Evolutionary conservation across 352 stramenopile species (phyloP).

Genomic region (Globisporangium nunn): DNA sequence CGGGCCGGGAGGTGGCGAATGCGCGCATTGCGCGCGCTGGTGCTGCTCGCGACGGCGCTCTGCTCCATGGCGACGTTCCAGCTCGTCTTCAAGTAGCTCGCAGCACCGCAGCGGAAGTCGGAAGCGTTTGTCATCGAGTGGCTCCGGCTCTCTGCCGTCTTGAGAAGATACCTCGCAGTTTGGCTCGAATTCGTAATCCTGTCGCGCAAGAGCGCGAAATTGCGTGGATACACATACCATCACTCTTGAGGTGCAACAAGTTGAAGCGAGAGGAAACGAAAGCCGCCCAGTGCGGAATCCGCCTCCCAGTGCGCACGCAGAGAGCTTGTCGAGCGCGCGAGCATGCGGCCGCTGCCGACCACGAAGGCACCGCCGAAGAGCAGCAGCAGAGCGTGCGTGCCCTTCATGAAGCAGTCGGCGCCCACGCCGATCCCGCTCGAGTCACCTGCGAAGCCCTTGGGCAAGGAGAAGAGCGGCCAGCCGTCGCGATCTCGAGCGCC

Average conservation of each 20-base stretch:
- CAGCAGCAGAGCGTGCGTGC: background rate
- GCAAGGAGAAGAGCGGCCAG: background rate
- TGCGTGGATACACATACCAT: background rate
- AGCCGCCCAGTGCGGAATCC: background rate
- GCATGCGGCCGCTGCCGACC: background rate
- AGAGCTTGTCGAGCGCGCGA: background rate
- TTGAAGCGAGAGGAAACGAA: background rate
- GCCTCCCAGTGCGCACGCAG: background rate
- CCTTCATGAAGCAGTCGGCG: conserved; percentile 1
- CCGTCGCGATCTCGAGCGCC: background rate
- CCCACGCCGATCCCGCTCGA: conserved; percentile 12
- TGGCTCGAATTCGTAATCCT: no score
- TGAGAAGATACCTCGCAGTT: no score
- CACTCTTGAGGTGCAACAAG: conserved; percentile 1
- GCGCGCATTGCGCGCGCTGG: conserved; percentile 18
- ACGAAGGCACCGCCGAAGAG: background rate
- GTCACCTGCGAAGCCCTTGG: conserved; percentile 4
- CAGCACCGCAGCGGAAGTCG: background rate
- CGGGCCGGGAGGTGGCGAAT: conserved; percentile 21
- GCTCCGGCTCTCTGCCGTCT: no score
- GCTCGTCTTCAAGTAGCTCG: conserved; percentile 15
- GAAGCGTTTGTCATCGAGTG: background rate
- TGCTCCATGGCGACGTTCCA: conserved; percentile 52
- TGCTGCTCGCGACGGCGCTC: conserved; percentile 39
- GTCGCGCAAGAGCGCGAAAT: background rate